Evolutionary conservation across 1,139 yeast genomes (phyloP), one percentile per base, ranked within the genome.

Genomic region (Suhomyces yuchorum): DNA sequence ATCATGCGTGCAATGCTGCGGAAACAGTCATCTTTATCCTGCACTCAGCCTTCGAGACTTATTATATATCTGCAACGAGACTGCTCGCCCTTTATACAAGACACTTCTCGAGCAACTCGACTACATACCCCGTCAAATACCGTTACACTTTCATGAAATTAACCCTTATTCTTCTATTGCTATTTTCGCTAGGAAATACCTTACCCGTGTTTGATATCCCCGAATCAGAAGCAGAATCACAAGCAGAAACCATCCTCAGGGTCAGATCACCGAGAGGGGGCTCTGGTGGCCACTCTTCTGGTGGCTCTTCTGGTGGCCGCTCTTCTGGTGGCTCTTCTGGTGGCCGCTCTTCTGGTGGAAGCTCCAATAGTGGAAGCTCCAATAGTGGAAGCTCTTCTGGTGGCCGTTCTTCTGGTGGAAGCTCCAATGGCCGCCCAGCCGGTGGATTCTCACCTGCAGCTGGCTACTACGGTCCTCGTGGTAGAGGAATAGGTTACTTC

Each of bases 381-480:
- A 8, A 18, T 36, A 8, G 39, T 36, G 39, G 39, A 12, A 11
- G 28, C 28, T 22, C 28, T 1, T n/a, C 19, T n/a, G 32, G 32
- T 17, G 28, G 30, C 3, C 12, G 39, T 24, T 8, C 24, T 8
- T 17, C 26, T 17, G 18, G 39, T 23, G 30, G 39, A 3, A 11
- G 19, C 20, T 37, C 37, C 3, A 23, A 23, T 18, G 6, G 23
- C 18, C 23, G 37, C 11, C 22, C 37, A 12, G 15, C 9, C 4
- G 15, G 37, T 12, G 37, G 37, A 9, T 19, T 9, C 37, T 18
- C 14, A 3, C 23, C 37, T 17, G 3, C 37, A 8, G 22, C 37
- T 8, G 37, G 37, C 18, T 37, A 37, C 30, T 37, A 37, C 18
- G 39, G 39, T 22, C 39, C 39, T 24, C 30, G 39, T 23, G 26